These are phyloP conservation scores for Macaranga tanarius DNA, from an alignment of 441 rosid genomes.

Conservation along the genomic window DNA sequence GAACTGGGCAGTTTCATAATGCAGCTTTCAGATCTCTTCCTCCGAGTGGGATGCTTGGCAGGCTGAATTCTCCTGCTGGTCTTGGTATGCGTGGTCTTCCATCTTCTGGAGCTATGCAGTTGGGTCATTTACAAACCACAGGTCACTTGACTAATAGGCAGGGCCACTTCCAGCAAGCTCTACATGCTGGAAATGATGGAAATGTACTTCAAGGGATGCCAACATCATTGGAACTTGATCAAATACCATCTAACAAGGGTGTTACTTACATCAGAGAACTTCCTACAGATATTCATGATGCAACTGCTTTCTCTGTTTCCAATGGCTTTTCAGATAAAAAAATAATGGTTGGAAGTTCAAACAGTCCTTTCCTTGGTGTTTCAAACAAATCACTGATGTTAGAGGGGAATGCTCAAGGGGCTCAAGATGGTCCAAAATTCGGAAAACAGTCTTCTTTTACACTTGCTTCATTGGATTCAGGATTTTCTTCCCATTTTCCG, in stretches of 20 bases:
- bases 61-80: constrained; percentile 57
- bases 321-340: constrained; percentile 37
- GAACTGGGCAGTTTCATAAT: constrained; percentile 48
- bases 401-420: constrained; percentile 40
- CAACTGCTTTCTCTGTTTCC: constrained; percentile 36
- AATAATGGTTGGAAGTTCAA: constrained; percentile 37
- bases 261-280: constrained; percentile 33
- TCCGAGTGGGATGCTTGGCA: constrained; percentile 62
- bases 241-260: constrained; percentile 45
- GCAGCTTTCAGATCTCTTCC: constrained; percentile 50
- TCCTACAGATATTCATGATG: constrained; percentile 30
- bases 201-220: constrained; percentile 71
- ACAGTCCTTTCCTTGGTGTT: constrained; percentile 33
- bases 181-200: constrained; percentile 38
- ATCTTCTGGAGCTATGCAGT: constrained; percentile 49
- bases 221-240: constrained; percentile 50
- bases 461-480: constrained; percentile 33
- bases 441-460: constrained; percentile 36
- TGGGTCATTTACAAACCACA: constrained; percentile 34
- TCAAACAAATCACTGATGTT: constrained; percentile 40
- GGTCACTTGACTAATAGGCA: constrained; percentile 26
- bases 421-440: constrained; percentile 32
- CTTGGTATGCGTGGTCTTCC: constrained; percentile 64
- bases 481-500: constrained; percentile 39
- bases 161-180: constrained; percentile 44